Percentiles rank a stretch among this genome's conserved stretches.
phyloP scores from a whole-genome alignment of 805 yeast species.

The Saturnispora silvae region DNA sequence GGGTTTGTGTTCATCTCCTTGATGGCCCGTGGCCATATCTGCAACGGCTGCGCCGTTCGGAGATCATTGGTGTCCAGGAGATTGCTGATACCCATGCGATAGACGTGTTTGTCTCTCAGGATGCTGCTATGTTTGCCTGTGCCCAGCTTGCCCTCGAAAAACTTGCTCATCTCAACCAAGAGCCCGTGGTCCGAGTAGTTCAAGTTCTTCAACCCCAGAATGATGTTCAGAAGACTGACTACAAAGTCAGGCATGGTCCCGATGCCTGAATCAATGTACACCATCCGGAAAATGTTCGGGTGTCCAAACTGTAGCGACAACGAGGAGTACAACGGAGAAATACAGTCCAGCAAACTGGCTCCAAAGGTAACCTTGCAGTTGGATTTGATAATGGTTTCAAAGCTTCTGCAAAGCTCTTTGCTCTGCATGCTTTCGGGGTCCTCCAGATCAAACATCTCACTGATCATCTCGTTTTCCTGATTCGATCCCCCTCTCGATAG shows the following conservation, averaged over 20 bases:
- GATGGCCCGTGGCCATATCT: slow-evolving; percentile 16
- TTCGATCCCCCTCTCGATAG: slow-evolving; percentile 60
- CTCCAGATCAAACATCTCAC: slow-evolving; percentile 83
- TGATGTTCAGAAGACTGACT: slow-evolving; percentile 22
- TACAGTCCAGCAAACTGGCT: slow-evolving; percentile 83
- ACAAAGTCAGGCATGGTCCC: slow-evolving; percentile 32
- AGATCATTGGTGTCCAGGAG: slow-evolving; percentile 65
- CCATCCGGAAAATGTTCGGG: slow-evolving; percentile 80
- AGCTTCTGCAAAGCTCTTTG: slow-evolving; percentile 51
- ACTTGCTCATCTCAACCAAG: slow-evolving; percentile 53
- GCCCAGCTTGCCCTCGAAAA: slow-evolving; percentile 66
- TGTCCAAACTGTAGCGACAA: slow-evolving; percentile 68
- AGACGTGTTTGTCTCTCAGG: slow-evolving; percentile 46
- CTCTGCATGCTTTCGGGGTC: slow-evolving; percentile 64
- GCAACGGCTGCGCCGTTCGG: slow-evolving; percentile 29
- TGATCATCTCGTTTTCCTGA: slow-evolving; percentile 74
- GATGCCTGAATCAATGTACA: slow-evolving; percentile 49
- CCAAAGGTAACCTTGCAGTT: slow-evolving; percentile 73
- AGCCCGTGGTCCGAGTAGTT: slow-evolving; percentile 24
- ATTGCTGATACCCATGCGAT: slow-evolving; percentile 61
- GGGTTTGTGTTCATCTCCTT: slow-evolving; percentile 65
- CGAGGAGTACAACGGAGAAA: slow-evolving; percentile 88
- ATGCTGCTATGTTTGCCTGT: slow-evolving; percentile 75
- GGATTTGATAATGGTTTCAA: slow-evolving; percentile 52
- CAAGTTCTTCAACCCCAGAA: slow-evolving; percentile 20